Evolutionary conservation across 805 yeast species (phyloP).

Genomic region (Saccharomycopsis olivae): DNA sequence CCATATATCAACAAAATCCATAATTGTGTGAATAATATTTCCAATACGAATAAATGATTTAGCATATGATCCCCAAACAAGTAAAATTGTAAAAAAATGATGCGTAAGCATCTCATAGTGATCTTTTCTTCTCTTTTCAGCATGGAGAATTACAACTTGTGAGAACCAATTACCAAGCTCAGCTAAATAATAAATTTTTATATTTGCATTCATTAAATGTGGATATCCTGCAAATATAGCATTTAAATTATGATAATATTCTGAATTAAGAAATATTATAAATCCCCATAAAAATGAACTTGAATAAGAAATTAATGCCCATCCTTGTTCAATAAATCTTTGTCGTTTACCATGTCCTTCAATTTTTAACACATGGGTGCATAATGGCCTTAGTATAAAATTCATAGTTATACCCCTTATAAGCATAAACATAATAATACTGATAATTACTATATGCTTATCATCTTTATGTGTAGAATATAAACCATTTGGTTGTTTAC

Average conservation of each 20-base stretch:
- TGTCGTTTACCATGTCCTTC: slow-evolving; percentile 39
- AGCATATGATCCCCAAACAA: slow-evolving; percentile 62
- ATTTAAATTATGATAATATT: slow-evolving; percentile 49
- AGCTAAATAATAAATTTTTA: slow-evolving; percentile 62
- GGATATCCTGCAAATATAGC: slow-evolving; percentile 48
- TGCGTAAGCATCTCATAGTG: slow-evolving; percentile 80
- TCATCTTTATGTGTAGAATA: slow-evolving; percentile 26
- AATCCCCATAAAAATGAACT: slow-evolving; percentile 47
- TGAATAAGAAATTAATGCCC: slow-evolving; percentile 57
- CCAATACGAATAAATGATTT: slow-evolving; percentile 71
- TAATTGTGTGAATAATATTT: slow-evolving; percentile 60
- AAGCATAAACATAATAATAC: slow-evolving; percentile 47
- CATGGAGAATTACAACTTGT: slow-evolving; percentile 63
- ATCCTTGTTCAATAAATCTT: slow-evolving; percentile 81
- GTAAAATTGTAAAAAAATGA: slow-evolving; percentile 66
- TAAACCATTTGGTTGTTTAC: background rate
- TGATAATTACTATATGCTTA: slow-evolving; percentile 38
- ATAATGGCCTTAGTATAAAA: slow-evolving; percentile 47
- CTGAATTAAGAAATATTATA: slow-evolving; percentile 43
- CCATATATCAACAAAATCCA: slow-evolving; percentile 76
- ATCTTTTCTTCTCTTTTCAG: slow-evolving; percentile 76
- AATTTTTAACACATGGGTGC: slow-evolving; percentile 32
- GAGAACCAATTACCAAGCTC: slow-evolving; percentile 75
- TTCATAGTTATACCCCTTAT: slow-evolving; percentile 53
- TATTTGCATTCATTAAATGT: slow-evolving; percentile 39